Base-by-base conservation (phyloP, 192 early-diverging fungal genomes). In the Entophlyctis luteolus region DNA sequence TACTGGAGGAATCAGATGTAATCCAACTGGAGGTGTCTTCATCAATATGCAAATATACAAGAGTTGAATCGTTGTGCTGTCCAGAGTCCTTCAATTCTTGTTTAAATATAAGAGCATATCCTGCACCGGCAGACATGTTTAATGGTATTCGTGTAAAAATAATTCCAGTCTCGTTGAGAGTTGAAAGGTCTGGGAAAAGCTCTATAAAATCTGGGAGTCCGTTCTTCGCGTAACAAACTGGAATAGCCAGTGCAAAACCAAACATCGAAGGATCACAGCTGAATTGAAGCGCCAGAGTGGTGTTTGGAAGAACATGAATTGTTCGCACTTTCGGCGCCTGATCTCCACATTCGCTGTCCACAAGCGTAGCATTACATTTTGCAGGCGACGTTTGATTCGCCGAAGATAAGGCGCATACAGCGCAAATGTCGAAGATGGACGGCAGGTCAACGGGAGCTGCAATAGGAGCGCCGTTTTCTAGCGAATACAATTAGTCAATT, bases 361-460 rank as follows among this genome's bases (percentile, higher is more conserved):
- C 31, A 8, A 46, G 12, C 38, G 46, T n/a, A n/a, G n/a, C n/a
- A n/a, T n/a, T n/a, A n/a, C n/a, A n/a, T n/a, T n/a, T 49, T 63
- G 63, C 63, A 66, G 22, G 55, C 3, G 14, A 3, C 0, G 29
- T 23, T 18, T 10, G 25, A 4, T 25, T n/a, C 8, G 48, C 25
- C 10, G 29, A 25, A 32, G 48, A 25, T 23, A 8, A 12, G 20
- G 52, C 36, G 49, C 63, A 66, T 5, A 54, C 22, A 27, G 16
- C 28, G 52, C 63, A 66, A 4, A 66, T 54, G 36, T 66, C 63
- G 29, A 54, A 66, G 18, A 66, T 14, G 14, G 63, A 28, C 16
- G 22, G 20, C 23, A 54, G 63, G 25, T 23, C 35, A 8, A 2
- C 33, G 2, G 12, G 33, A 20, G 55, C n/a, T 16, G 28, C 4